Percentiles rank a stretch among this genome's conserved stretches.
These are phyloP conservation scores for Meira miltonrushii DNA, from an alignment of 1,284 basidiomycete species.

Conservation along the genomic window DNA sequence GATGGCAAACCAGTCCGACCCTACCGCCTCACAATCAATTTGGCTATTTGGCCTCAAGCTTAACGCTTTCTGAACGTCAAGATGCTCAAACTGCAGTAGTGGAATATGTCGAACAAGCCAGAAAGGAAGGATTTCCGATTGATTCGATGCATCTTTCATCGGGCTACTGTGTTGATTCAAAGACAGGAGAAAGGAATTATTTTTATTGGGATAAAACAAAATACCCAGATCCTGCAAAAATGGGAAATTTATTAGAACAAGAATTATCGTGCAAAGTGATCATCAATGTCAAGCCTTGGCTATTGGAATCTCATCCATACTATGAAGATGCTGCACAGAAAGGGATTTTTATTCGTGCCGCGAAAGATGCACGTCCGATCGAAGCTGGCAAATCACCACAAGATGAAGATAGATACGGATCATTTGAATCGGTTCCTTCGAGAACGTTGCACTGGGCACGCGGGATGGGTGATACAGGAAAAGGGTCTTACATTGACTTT, in stretches of 20 bases:
- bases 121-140: slow-evolving; percentile 17
- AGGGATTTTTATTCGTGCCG: slow-evolving; percentile 17
- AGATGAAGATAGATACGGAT: slow-evolving; percentile 10
- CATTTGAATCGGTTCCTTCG: not conserved
- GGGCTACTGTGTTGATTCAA: slow-evolving; percentile 23
- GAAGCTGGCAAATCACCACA: not conserved
- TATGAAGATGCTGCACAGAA: slow-evolving; percentile 10
- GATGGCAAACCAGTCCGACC: slow-evolving; percentile 17
- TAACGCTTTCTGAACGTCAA: slow-evolving; percentile 22
- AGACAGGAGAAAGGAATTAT: slow-evolving; percentile 14
- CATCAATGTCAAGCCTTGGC: slow-evolving; percentile 32
- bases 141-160: slow-evolving; percentile 24
- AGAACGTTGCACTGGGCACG: slow-evolving; percentile 17
- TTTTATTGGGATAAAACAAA: slow-evolving; percentile 20
- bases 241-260: slow-evolving; percentile 16
- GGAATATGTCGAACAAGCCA: slow-evolving; percentile 16
- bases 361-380: slow-evolving; percentile 13
- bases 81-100: slow-evolving; percentile 26
- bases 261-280: slow-evolving; percentile 19
- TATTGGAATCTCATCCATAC: slow-evolving; percentile 19
- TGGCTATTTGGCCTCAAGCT: slow-evolving; percentile 19
- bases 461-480: slow-evolving; percentile 17
- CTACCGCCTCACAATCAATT: slow-evolving; percentile 24
- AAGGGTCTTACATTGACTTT: slow-evolving; percentile 19
- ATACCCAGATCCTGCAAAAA: slow-evolving; percentile 19